phyloP scores from a whole-genome alignment of 1,284 basidiomycete genomes.

The Microbotryum saponariae region DNA sequence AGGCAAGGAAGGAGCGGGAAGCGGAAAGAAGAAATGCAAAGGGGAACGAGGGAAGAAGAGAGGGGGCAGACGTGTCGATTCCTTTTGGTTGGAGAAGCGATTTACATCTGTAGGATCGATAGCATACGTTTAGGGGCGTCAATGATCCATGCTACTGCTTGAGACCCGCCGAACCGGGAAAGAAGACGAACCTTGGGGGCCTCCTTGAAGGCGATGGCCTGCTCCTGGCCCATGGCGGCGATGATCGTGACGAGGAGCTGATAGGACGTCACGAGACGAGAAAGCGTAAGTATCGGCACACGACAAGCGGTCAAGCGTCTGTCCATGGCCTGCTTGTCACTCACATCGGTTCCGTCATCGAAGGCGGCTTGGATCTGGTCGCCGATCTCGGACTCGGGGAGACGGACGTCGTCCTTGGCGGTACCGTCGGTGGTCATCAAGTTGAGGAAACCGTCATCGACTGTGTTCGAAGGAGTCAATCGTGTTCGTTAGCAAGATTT shows the following conservation, averaged over 20 bases:
- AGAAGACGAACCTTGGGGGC: not conserved
- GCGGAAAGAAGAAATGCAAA: no score
- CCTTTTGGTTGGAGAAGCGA: no score
- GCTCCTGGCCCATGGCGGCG: conserved; percentile 85
- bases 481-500: conserved; percentile 57
- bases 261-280: not conserved
- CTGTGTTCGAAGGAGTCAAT: not conserved
- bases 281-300: not conserved
- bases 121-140: no score
- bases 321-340: conserved; percentile 8
- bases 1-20: no score
- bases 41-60: no score
- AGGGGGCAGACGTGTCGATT: no score
- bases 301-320: conserved; percentile 11
- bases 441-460: conserved; percentile 69
- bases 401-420: conserved; percentile 89
- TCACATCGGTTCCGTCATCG: conserved; percentile 72
- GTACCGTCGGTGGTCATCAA: conserved; percentile 78
- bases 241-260: conserved; percentile 73
- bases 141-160: no score
- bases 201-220: conserved; percentile 79
- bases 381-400: conserved; percentile 82
- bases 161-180: no score
- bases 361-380: conserved; percentile 64
- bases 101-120: no score